phyloP scores from a whole-genome alignment of 108 stramenopile species.

The Nitzschia sp. region DNA sequence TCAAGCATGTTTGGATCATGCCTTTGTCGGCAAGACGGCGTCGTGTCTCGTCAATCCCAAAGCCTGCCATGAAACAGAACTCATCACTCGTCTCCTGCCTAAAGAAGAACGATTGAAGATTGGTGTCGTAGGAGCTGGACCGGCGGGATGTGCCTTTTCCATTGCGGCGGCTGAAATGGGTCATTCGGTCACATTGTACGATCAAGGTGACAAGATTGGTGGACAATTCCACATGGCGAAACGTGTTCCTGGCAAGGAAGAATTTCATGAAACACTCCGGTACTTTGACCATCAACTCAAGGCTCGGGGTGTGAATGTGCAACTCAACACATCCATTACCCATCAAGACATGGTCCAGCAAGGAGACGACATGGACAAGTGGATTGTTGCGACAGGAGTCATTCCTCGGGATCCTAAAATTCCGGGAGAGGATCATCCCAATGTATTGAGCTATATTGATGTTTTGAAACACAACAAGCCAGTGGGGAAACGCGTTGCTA shows the following conservation, averaged over 20 bases:
- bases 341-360: constrained; percentile 57
- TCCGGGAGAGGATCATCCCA: constrained; percentile 83
- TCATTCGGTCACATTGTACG: constrained; percentile 91
- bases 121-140: constrained; percentile 97
- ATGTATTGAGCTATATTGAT: constrained; percentile 95
- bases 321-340: constrained; percentile 53
- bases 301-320: constrained; percentile 26
- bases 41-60: constrained; percentile 96
- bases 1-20: constrained; percentile 99
- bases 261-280: constrained; percentile 92
- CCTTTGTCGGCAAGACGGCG: constrained; percentile 93
- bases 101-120: constrained; percentile 56
- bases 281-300: constrained; percentile 15
- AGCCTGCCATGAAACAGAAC: constrained; percentile 93
- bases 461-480: constrained; percentile 76
- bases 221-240: constrained; percentile 99
- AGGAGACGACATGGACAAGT: constrained; percentile 62
- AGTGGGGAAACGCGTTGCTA: constrained; percentile 88
- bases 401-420: constrained; percentile 82
- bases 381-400: constrained; percentile 95
- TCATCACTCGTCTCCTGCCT: constrained; percentile 37
- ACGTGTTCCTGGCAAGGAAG: constrained; percentile 96
- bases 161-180: constrained; percentile 82
- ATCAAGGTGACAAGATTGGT: constrained; percentile 74
- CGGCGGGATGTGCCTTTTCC: constrained; percentile 94